Base-by-base conservation (phyloP, 345 rosid genomes). In the Barbarea vulgaris region DNA sequence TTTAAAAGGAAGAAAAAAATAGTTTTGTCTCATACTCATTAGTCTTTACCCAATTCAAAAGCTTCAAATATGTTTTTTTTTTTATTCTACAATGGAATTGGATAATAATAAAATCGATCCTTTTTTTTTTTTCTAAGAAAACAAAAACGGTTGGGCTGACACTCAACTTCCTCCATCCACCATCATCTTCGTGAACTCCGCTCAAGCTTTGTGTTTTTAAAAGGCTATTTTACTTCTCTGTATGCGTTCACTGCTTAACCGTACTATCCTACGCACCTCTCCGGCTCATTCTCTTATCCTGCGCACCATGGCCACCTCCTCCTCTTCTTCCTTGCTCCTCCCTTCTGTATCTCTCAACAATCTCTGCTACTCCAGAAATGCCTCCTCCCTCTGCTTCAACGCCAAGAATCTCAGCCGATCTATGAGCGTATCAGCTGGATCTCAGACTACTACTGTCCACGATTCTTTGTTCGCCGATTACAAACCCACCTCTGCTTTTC, bases 381-480 rank as follows among this genome's bases (percentile, higher is more conserved):
- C 80, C 25, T 50, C 81, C 25, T n/a, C 74, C 59, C 79, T 78
- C 28, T 36, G 78, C 7, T 72, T 87, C 73, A 6, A 77, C 44
- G 18, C 72, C 51, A 79, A 82, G 64, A 75, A 60, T 65, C 55
- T 50, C 17, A 56, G 19, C 55, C 87, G 93, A 81, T 87, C 93
- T 48, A 75, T 84, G 95, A 87, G 93, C 73, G 83, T 81, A 27
- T 89, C 97, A 4, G 82, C 82, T 52, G 90, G 90, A 74, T 85
- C 89, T 44, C 93, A 84, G 37, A 51, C 71, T 50, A 44, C 64
- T 57, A 65, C 79, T 11, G 85, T 83, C 61, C 79, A 83, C 52
- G 97, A 92, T 61, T 82, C 86, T 62, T 60, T 84, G 77, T 92
- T 95, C 72, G 80, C 82, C 44, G 93, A 88, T 80, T 95, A 92